phyloP scores from a whole-genome alignment of 768 basidiomycete species.

The Tulasnella sp. region DNA sequence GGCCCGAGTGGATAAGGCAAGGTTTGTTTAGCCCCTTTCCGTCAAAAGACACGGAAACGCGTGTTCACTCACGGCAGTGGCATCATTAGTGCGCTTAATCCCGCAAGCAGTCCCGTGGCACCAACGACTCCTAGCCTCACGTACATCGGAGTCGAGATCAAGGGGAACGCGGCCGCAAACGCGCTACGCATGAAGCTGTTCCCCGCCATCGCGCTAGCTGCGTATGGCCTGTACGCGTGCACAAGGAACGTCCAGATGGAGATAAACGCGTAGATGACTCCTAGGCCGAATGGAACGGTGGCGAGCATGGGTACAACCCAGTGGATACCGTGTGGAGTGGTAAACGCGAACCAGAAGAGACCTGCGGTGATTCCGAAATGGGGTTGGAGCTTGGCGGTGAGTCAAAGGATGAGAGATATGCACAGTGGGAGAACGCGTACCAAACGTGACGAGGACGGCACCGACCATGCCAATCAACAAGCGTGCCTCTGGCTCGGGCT shows the following conservation, averaged over 20 bases:
- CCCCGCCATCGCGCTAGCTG: conserved; percentile 62
- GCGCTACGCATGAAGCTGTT: conserved; percentile 53
- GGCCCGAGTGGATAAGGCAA: not conserved
- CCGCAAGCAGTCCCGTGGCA: conserved; percentile 66
- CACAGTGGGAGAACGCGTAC: conserved; percentile 38
- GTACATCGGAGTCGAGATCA: conserved; percentile 55
- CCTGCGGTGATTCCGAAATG: conserved; percentile 34
- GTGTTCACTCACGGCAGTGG: conserved; percentile 44
- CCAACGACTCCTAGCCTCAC: conserved; percentile 60
- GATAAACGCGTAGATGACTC: conserved; percentile 62
- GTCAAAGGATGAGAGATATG: not conserved
- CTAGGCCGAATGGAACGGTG: conserved; percentile 51
- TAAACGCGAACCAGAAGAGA: conserved; percentile 56
- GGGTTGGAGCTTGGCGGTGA: not conserved
- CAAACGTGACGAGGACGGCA: conserved; percentile 60
- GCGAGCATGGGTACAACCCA: conserved; percentile 50
- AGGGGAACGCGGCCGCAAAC: conserved; percentile 52
- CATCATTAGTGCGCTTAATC: conserved; percentile 57
- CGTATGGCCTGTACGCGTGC: conserved; percentile 50
- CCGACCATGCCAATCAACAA: conserved; percentile 66
- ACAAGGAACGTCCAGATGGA: conserved; percentile 62
- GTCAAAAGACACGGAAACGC: not conserved
- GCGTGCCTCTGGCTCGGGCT: conserved; percentile 60
- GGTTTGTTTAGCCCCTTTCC: not conserved
- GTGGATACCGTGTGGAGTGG: conserved; percentile 47